These are phyloP conservation scores for Zymoseptoria crescenta DNA, from an alignment of 2,329 filamentous ascomycete species.

Conservation along the genomic window DNA sequence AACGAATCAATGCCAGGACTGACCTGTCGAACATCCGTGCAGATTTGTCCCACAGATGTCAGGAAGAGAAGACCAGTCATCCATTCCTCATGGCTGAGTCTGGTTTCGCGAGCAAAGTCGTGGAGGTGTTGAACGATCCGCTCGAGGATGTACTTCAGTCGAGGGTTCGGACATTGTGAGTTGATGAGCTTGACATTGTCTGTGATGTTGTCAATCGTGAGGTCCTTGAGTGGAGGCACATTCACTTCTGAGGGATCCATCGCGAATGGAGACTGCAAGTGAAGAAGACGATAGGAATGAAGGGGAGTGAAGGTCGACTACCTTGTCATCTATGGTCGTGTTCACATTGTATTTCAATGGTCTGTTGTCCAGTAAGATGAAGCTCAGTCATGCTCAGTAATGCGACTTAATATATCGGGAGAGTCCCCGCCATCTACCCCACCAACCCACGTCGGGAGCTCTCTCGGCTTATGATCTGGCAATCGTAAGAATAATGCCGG, in stretches of 20 bases:
- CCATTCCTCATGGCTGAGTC: conserved; percentile 71
- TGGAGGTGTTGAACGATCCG: conserved; percentile 69
- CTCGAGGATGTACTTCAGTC: conserved; percentile 65
- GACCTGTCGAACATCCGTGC: conserved; percentile 64
- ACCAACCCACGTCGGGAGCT: not conserved
- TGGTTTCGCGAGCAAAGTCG: conserved; percentile 72
- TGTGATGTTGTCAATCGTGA: conserved; percentile 74
- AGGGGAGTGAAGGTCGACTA: not conserved
- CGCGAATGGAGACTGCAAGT: not conserved
- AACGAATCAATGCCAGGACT: conserved; percentile 11
- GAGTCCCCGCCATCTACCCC: not conserved
- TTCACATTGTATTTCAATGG: not conserved
- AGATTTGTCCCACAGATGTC: conserved; percentile 64
- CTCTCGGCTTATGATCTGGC: not conserved
- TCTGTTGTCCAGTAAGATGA: not conserved
- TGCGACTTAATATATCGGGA: not conserved
- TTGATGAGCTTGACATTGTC: conserved; percentile 69
- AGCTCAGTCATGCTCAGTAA: not conserved
- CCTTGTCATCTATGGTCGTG: not conserved
- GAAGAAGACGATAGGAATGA: not conserved
- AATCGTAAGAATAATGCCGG: not conserved
- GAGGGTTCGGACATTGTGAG: conserved; percentile 56
- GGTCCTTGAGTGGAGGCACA: conserved; percentile 54
- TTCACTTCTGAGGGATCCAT: conserved; percentile 40
- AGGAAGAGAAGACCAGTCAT: conserved; percentile 66